A percentile compares a stretch with the other conserved stretches of the same genome.
Conservation (phyloP, 1,284 basidiomycete species). For the Tremellales sp. region DNA sequence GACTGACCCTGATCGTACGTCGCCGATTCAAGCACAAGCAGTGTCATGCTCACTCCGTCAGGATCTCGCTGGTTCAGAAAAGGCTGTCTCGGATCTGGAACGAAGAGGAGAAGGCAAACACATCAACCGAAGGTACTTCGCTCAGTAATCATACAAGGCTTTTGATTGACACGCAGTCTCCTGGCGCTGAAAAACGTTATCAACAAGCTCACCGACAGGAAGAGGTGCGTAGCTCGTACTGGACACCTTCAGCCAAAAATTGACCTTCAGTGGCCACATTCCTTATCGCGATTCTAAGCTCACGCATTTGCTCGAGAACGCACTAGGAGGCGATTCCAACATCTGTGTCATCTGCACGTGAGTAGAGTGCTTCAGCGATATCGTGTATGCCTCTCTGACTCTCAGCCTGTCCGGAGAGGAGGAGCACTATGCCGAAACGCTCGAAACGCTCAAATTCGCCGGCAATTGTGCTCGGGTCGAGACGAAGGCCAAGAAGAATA, state of each 20-base stretch:
- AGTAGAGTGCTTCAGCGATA: not conserved
- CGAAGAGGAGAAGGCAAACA: constrained; percentile 56
- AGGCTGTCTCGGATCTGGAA: constrained; percentile 54
- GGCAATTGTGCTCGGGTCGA: constrained; percentile 55
- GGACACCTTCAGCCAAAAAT: not conserved
- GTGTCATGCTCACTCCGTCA: too few species aligned
- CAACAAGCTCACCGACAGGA: constrained; percentile 54
- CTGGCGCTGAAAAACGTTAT: constrained; percentile 56
- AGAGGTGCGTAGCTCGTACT: constrained; percentile 19
- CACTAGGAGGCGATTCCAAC: constrained; percentile 55
- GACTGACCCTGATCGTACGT: constrained; percentile 26
- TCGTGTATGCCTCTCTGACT: constrained; percentile 6
- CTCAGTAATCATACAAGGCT: not conserved
- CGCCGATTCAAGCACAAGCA: not conserved
- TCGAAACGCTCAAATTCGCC: constrained; percentile 58
- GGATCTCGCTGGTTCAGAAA: constrained; percentile 57
- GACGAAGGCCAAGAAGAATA: constrained; percentile 55
- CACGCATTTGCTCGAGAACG: constrained; percentile 55
- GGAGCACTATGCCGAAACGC: constrained; percentile 53
- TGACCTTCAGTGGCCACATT: constrained; percentile 46
- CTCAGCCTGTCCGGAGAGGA: constrained; percentile 49
- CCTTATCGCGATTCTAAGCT: constrained; percentile 57
- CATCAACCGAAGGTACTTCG: constrained; percentile 54
- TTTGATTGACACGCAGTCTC: constrained; percentile 35
- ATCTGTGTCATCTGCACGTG: constrained; percentile 58